Conservation (phyloP, 345 rosid genomes). For the Euphorbia tirucalli region DNA sequence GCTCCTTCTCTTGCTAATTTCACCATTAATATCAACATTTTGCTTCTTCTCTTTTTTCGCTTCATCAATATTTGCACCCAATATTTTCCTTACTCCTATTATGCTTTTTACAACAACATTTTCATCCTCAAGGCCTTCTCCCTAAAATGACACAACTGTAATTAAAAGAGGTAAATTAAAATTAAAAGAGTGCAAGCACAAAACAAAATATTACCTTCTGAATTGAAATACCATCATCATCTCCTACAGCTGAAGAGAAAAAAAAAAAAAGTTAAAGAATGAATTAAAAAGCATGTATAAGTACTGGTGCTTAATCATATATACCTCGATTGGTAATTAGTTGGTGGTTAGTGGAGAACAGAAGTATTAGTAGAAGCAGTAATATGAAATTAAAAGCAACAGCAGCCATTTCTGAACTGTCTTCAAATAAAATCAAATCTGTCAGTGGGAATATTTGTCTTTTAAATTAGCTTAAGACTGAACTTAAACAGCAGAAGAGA, state of each 20-base stretch:
- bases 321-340: constrained; percentile 31
- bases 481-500: constrained; percentile 7
- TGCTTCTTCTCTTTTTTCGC: neutral
- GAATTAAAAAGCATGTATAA: neutral
- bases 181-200: neutral
- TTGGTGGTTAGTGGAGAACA: too few species aligned
- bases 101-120: neutral
- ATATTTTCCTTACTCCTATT: constrained; percentile 18
- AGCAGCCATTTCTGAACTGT: constrained; percentile 21
- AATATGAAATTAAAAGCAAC: constrained; percentile 1
- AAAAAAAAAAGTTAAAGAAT: neutral
- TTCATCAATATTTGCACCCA: neutral
- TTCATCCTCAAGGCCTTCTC: neutral
- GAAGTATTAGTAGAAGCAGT: neutral
- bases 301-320: too few species aligned
- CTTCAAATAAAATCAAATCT: neutral
- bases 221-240: constrained; percentile 7
- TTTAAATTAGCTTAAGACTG: too few species aligned
- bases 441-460: neutral
- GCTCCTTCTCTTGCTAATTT: constrained; percentile 4
- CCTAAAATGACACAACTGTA: neutral
- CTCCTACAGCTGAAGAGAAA: constrained; percentile 3
- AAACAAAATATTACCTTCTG: constrained; percentile 12
- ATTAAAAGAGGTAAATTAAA: neutral
- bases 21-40: neutral